Evolutionary conservation across 2,329 filamentous ascomycete genomes (phyloP).

Genomic region (Microdochium nivale): DNA sequence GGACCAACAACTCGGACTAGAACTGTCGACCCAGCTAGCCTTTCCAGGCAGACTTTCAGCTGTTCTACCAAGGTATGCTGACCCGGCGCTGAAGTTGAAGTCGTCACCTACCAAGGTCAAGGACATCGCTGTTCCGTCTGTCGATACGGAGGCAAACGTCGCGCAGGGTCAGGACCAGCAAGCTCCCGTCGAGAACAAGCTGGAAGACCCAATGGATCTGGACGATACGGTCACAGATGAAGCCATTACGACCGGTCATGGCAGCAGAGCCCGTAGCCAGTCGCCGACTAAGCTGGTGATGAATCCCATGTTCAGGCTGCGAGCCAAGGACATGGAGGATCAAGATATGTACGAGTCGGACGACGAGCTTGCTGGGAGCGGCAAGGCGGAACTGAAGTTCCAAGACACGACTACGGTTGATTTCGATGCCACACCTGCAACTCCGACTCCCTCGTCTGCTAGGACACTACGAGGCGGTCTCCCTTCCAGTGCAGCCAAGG

Average conservation of each 20-base stretch:
- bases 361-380: slow-evolving; percentile 34
- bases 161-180: neutral
- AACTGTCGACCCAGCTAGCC: slow-evolving; percentile 24
- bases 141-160: neutral
- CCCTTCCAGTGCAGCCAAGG: slow-evolving; percentile 16
- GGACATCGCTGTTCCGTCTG: neutral
- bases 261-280: slow-evolving; percentile 3
- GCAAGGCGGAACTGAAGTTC: slow-evolving; percentile 14
- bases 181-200: neutral
- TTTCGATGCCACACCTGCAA: slow-evolving; percentile 25
- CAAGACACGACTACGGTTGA: slow-evolving; percentile 16
- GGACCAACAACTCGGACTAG: slow-evolving; percentile 16
- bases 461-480: slow-evolving; percentile 13
- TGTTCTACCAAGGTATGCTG: slow-evolving; percentile 32
- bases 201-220: slow-evolving; percentile 13
- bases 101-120: slow-evolving; percentile 9
- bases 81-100: slow-evolving; percentile 26
- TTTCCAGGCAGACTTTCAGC: slow-evolving; percentile 38
- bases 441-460: slow-evolving; percentile 28
- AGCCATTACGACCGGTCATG: slow-evolving; percentile 9
- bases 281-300: slow-evolving; percentile 16
- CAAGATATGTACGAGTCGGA: slow-evolving; percentile 42
- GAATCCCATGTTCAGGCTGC: slow-evolving; percentile 30
- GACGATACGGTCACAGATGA: slow-evolving; percentile 18
- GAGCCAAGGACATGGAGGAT: slow-evolving; percentile 37